phyloP scores from a whole-genome alignment of 1,139 yeast genomes.

The Protomyces macrosporus region DNA sequence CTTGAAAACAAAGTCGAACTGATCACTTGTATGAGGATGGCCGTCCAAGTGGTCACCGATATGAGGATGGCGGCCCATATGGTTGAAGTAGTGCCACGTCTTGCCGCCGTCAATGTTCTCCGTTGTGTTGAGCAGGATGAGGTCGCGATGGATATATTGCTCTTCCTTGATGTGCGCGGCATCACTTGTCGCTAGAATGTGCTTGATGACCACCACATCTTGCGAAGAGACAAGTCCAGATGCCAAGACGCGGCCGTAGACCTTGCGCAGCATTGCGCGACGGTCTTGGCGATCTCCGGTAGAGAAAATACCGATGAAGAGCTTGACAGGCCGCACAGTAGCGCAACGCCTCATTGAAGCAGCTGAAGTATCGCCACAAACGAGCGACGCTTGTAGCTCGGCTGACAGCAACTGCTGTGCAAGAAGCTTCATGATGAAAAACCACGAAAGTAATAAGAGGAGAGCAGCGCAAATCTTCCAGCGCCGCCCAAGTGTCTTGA shows the following conservation, averaged over 20 bases:
- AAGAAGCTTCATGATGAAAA: no score
- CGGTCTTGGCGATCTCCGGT: not conserved
- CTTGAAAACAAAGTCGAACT: constrained; percentile 13
- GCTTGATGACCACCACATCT: not conserved
- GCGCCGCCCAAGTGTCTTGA: no score
- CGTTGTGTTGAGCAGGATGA: not conserved
- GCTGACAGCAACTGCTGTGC: no score
- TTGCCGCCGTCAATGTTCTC: constrained; percentile 18
- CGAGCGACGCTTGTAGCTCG: no score
- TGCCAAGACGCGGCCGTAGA: not conserved
- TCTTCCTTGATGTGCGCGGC: not conserved
- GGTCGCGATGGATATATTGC: not conserved
- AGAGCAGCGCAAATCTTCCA: no score
- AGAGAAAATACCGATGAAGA: not conserved
- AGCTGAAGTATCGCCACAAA: no score
- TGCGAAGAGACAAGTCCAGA: not conserved
- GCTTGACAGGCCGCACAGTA: not conserved
- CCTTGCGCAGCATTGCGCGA: not conserved
- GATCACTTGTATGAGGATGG: not conserved
- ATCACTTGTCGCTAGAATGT: not conserved
- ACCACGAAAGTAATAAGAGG: no score
- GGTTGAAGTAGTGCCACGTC: constrained; percentile 1
- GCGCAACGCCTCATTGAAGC: no score
- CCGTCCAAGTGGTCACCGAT: not conserved
- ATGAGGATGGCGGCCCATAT: not conserved